A percentile compares a stretch with the other conserved stretches of the same genome.
Evolutionary conservation across 2,329 filamentous ascomycete genomes (phyloP).

Genomic region (Diaporthe sp.): DNA sequence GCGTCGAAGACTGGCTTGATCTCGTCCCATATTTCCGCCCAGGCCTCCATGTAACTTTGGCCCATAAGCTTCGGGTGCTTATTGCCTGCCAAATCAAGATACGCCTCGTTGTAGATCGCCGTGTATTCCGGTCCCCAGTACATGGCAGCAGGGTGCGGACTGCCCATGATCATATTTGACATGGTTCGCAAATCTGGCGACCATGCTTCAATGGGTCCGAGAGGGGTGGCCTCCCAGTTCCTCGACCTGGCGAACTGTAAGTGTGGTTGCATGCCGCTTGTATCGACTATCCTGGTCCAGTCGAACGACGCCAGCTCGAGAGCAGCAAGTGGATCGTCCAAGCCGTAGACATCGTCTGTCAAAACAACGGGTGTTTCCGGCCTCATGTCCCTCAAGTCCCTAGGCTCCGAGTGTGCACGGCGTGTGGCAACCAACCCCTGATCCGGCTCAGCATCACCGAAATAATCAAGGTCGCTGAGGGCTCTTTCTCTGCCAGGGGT

Average conservation of each 20-base stretch:
- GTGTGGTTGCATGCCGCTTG: constrained; percentile 71
- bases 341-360: not conserved
- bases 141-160: constrained; percentile 80
- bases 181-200: constrained; percentile 79
- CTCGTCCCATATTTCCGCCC: constrained; percentile 82
- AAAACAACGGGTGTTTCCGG: constrained; percentile 43
- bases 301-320: constrained; percentile 74
- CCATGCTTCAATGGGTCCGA: constrained; percentile 85
- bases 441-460: constrained; percentile 52
- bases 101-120: constrained; percentile 81
- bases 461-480: constrained; percentile 58
- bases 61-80: constrained; percentile 86
- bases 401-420: constrained; percentile 47
- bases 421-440: not conserved
- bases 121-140: constrained; percentile 79
- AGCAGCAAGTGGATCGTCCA: constrained; percentile 39
- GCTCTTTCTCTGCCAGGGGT: constrained; percentile 48
- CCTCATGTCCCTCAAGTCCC: constrained; percentile 43
- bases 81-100: constrained; percentile 71
- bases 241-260: constrained; percentile 79
- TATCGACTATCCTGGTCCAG: constrained; percentile 77
- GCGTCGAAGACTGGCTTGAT: constrained; percentile 77
- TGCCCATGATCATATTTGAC: constrained; percentile 87
- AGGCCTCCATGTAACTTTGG: constrained; percentile 75
- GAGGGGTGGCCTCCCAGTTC: constrained; percentile 80